A percentile compares a stretch with the other conserved stretches of the same genome.
Evolutionary conservation across 1,284 basidiomycete genomes (phyloP).

Genomic region (Tetrapyrgos nigripes): DNA sequence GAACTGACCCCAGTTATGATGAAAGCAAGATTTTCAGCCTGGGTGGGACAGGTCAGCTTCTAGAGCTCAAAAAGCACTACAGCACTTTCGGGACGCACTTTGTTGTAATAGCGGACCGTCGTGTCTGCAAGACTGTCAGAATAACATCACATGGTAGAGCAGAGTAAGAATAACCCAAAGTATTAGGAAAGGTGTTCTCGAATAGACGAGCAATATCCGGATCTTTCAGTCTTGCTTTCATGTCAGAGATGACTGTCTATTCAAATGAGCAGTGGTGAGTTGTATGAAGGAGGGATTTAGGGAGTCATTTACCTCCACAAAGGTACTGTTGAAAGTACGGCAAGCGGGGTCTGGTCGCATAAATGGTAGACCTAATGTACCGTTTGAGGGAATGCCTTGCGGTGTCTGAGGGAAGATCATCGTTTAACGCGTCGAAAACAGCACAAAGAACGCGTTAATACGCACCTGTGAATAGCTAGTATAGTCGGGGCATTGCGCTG

Average conservation of each 20-base stretch:
- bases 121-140: slow-evolving; percentile 54
- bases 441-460: slow-evolving; percentile 4
- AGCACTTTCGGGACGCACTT: slow-evolving; percentile 39
- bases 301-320: slow-evolving; percentile 61
- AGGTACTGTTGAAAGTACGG: slow-evolving; percentile 74
- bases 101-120: slow-evolving; percentile 74
- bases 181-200: slow-evolving; percentile 81
- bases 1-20: slow-evolving; percentile 72
- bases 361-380: slow-evolving; percentile 68
- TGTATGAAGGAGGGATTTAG: neutral
- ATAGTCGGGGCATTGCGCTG: slow-evolving; percentile 63
- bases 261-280: neutral
- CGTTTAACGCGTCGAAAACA: neutral
- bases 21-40: slow-evolving; percentile 74
- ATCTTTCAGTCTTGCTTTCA: slow-evolving; percentile 73
- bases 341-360: slow-evolving; percentile 74
- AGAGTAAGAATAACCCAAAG: slow-evolving; percentile 55
- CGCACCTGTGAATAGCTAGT: slow-evolving; percentile 65
- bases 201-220: slow-evolving; percentile 77
- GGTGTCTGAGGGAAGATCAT: slow-evolving; percentile 49
- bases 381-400: slow-evolving; percentile 63
- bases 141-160: neutral
- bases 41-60: neutral
- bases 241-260: slow-evolving; percentile 71
- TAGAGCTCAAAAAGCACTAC: neutral